These are phyloP conservation scores for Orbilia quercus DNA, from an alignment of 2,329 filamentous ascomycete genomes.

Conservation along the genomic window DNA sequence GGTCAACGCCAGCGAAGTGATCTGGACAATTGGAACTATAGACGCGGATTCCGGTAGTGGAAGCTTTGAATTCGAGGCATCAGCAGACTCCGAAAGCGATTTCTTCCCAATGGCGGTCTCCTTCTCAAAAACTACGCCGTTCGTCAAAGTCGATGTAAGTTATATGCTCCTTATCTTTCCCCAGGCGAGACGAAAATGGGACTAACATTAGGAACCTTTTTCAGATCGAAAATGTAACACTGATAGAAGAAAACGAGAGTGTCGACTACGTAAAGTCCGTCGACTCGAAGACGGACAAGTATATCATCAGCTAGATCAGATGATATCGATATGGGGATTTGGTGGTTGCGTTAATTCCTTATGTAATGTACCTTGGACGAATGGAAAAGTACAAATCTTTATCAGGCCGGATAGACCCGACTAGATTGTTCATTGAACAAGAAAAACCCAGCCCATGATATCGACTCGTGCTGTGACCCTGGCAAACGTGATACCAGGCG, in stretches of 20 bases:
- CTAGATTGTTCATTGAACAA: background rate
- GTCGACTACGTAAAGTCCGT: slow-evolving; percentile 85
- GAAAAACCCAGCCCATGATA: background rate
- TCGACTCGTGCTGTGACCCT: background rate
- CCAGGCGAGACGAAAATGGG: background rate
- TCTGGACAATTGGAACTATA: slow-evolving; percentile 91
- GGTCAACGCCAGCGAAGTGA: slow-evolving; percentile 88
- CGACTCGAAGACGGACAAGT: slow-evolving; percentile 79
- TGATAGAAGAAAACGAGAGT: slow-evolving; percentile 80
- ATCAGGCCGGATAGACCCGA: background rate
- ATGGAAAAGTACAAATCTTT: slow-evolving; percentile 50
- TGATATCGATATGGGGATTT: slow-evolving; percentile 2
- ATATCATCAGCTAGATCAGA: slow-evolving; percentile 75
- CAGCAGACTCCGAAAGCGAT: slow-evolving; percentile 86
- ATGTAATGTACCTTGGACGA: slow-evolving; percentile 52
- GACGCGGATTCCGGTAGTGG: slow-evolving; percentile 84
- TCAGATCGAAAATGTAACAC: slow-evolving; percentile 75
- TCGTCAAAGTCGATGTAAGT: slow-evolving; percentile 92
- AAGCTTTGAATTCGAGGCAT: slow-evolving; percentile 94
- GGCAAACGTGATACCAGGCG: slow-evolving; percentile 1
- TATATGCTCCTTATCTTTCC: slow-evolving; percentile 48
- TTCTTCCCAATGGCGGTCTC: slow-evolving; percentile 97
- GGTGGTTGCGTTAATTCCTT: slow-evolving; percentile 26
- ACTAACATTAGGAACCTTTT: slow-evolving; percentile 24
- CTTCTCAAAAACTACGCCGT: slow-evolving; percentile 87